phyloP scores from a whole-genome alignment of 441 rosid genomes.

The Populus hybrid region DNA sequence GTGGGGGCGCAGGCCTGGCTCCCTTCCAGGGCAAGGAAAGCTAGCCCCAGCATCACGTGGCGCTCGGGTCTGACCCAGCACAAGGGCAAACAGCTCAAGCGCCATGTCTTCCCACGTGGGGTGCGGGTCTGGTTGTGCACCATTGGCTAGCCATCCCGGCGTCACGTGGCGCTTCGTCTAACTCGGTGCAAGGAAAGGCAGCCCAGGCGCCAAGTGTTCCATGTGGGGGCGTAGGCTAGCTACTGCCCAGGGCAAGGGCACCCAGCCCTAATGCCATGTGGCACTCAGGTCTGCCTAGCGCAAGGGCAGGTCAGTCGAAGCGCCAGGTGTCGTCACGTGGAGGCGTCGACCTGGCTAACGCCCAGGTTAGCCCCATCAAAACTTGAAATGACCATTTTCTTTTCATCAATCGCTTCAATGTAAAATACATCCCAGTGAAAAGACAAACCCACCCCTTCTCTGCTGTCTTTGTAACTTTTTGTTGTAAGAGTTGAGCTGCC shows the following conservation, averaged over 20 bases:
- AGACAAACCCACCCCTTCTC: accelerated
- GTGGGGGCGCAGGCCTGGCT: no score
- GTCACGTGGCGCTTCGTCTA: accelerated
- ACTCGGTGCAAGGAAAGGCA: accelerated
- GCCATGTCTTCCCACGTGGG: accelerated
- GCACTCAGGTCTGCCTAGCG: accelerated
- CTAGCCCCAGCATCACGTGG: accelerated
- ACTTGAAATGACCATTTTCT: accelerated
- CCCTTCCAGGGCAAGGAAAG: accelerated
- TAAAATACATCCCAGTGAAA: accelerated
- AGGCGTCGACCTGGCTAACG: accelerated
- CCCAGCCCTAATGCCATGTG: accelerated
- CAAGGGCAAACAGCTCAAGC: no score
- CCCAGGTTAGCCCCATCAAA: accelerated
- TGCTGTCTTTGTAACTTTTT: no score
- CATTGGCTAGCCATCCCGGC: accelerated
- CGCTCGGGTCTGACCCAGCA: accelerated
- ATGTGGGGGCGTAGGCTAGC: accelerated
- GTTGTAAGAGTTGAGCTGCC: accelerated
- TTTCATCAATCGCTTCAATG: accelerated
- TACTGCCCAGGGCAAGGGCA: no score
- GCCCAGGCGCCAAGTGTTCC: accelerated
- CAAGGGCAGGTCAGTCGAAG: accelerated
- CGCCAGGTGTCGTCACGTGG: accelerated
- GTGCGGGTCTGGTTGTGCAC: accelerated